Conservation (phyloP, 169 alveolate species). For the Theileria equi region DNA sequence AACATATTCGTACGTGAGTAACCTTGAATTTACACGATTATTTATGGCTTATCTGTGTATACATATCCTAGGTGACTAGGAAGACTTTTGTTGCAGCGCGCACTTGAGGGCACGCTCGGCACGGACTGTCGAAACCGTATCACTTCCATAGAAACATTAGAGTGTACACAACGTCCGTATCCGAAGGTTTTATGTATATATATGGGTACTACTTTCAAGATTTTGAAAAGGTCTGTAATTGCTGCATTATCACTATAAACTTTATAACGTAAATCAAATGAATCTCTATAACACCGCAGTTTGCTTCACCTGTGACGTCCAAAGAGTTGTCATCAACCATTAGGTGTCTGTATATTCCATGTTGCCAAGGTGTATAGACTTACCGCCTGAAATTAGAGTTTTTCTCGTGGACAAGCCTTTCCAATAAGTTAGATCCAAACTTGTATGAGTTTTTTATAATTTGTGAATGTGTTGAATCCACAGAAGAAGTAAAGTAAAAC, state of each 20-base stretch:
- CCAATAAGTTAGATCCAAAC: slow-evolving; percentile 54
- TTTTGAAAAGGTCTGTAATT: too few relatives aligned
- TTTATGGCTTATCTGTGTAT: too few relatives aligned
- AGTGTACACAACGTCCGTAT: too few relatives aligned
- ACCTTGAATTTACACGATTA: too few relatives aligned
- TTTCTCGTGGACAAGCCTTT: slow-evolving; percentile 50
- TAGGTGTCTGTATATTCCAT: slow-evolving; percentile 6
- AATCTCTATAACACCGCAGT: slow-evolving; percentile 28
- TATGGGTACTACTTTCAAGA: too few relatives aligned
- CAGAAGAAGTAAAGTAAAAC: slow-evolving; percentile 35
- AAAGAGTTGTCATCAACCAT: not conserved
- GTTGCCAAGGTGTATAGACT: not conserved
- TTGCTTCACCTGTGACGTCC: not conserved
- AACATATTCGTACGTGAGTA: too few relatives aligned
- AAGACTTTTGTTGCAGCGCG: slow-evolving; percentile 3
- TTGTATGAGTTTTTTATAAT: slow-evolving; percentile 37
- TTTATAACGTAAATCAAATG: slow-evolving; percentile 50
- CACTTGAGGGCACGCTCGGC: slow-evolving; percentile 40
- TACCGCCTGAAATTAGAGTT: slow-evolving; percentile 36
- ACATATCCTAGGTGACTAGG: slow-evolving; percentile 6
- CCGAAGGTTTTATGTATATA: too few relatives aligned
- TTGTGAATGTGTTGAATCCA: slow-evolving; percentile 31
- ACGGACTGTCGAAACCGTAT: too few relatives aligned
- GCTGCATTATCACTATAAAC: slow-evolving; percentile 55
- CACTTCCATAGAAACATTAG: too few relatives aligned